Percentiles rank a stretch among this genome's conserved stretches.
Evolutionary conservation across 139 green algal genomes (phyloP).

Genomic region (Penium margaritaceum): DNA sequence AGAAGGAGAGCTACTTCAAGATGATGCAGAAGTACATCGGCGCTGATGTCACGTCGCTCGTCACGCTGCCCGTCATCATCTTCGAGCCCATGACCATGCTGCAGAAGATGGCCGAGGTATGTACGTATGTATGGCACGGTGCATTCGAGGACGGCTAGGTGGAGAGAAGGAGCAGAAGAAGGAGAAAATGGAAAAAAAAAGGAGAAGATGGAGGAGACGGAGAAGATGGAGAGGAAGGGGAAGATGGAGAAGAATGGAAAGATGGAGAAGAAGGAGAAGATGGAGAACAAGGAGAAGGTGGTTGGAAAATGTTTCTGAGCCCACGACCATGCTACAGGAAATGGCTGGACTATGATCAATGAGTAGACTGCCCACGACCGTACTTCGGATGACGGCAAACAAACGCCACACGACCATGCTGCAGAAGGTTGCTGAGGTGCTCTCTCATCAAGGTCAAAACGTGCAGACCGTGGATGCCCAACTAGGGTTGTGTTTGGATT

Average conservation of each 20-base stretch:
- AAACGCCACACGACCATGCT: no score
- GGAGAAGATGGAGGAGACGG: background rate
- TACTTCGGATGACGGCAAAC: no score
- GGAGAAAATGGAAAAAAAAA: background rate
- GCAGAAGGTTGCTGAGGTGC: no score
- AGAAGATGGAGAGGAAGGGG: background rate
- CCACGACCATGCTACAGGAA: no score
- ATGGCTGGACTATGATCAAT: no score
- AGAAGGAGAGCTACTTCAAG: constrained; percentile 33
- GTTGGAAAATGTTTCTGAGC: no score
- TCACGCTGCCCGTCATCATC: constrained; percentile 74
- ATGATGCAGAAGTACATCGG: constrained; percentile 48
- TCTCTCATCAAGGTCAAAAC: no score
- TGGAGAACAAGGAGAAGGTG: background rate
- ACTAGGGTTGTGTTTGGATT: no score
- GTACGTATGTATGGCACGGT: background rate
- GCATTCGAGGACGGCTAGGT: background rate
- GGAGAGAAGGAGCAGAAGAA: no score
- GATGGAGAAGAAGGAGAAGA: background rate
- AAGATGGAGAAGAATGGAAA: background rate
- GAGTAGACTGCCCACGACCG: no score
- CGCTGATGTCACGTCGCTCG: constrained; percentile 60
- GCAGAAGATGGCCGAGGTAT: constrained; percentile 84
- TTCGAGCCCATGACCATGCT: constrained; percentile 88
- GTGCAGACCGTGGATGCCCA: no score